Evolutionary conservation across 1,284 basidiomycete genomes (phyloP).

Genomic region (Sanguinoderma infundibulare): DNA sequence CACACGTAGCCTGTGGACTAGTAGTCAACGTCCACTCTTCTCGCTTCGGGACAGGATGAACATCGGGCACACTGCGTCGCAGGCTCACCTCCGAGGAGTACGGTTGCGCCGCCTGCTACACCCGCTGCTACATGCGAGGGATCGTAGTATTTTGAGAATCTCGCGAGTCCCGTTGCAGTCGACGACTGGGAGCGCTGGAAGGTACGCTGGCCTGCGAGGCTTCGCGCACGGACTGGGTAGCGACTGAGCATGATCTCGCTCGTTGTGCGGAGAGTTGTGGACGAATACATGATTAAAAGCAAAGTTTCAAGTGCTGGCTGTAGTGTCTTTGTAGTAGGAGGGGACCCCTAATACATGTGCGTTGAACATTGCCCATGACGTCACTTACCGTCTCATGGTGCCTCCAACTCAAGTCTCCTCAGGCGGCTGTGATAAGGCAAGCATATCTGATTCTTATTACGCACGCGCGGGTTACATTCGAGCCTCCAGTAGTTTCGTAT

Average conservation of each 20-base stretch:
- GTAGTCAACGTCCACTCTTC: background rate
- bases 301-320: background rate
- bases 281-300: conserved; percentile 13
- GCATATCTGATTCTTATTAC: background rate
- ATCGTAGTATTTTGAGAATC: conserved; percentile 4
- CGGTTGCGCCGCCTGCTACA: conserved; percentile 40
- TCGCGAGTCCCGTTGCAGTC: background rate
- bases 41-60: background rate
- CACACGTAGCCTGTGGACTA: conserved; percentile 20
- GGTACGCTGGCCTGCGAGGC: conserved; percentile 22
- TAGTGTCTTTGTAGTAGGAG: background rate
- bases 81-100: conserved; percentile 35
- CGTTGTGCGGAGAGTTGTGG: conserved; percentile 7
- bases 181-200: conserved; percentile 28
- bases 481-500: too few species aligned
- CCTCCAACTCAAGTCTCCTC: background rate
- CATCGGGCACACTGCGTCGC: too few species aligned
- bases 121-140: conserved; percentile 36
- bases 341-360: background rate
- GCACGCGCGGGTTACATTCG: background rate
- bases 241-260: conserved; percentile 1
- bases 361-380: background rate
- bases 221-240: conserved; percentile 18
- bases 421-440: too few species aligned
- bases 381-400: background rate